Percentiles rank a stretch among this genome's conserved stretches.
Evolutionary conservation across 805 yeast species (phyloP).

Genomic region (Maudiozyma turicensis): DNA sequence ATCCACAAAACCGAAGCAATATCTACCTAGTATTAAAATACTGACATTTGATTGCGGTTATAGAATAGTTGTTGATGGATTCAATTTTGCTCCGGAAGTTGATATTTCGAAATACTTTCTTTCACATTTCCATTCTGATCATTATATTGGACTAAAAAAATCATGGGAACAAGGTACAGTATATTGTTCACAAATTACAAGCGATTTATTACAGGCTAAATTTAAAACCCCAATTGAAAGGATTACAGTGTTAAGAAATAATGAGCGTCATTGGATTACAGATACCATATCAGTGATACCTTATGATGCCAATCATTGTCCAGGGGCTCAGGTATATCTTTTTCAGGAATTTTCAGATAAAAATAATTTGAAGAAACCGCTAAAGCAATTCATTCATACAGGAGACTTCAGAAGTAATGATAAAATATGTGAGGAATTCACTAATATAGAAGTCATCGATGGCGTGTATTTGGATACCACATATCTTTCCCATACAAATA

Average conservation of each 20-base stretch:
- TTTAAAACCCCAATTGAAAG: constrained; percentile 39
- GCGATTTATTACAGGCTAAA: constrained; percentile 41
- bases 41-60: constrained; percentile 33
- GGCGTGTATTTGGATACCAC: constrained; percentile 83
- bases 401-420: constrained; percentile 82
- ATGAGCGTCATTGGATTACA: constrained; percentile 31
- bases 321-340: constrained; percentile 81
- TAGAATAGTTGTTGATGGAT: constrained; percentile 57
- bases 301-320: constrained; percentile 91
- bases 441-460: constrained; percentile 32
- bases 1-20: constrained; percentile 10
- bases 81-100: constrained; percentile 34
- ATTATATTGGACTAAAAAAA: constrained; percentile 77
- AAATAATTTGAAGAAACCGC: constrained; percentile 2
- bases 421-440: constrained; percentile 34
- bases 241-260: constrained; percentile 35
- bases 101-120: constrained; percentile 46
- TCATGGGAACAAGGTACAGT: constrained; percentile 67
- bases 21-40: constrained; percentile 48
- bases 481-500: constrained; percentile 61
- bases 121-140: constrained; percentile 90
- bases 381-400: constrained; percentile 51
- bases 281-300: constrained; percentile 46
- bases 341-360: constrained; percentile 38
- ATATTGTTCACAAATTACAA: constrained; percentile 66